Base-by-base conservation (phyloP, 129 eudicot species). In the Flaveria brownii region DNA sequence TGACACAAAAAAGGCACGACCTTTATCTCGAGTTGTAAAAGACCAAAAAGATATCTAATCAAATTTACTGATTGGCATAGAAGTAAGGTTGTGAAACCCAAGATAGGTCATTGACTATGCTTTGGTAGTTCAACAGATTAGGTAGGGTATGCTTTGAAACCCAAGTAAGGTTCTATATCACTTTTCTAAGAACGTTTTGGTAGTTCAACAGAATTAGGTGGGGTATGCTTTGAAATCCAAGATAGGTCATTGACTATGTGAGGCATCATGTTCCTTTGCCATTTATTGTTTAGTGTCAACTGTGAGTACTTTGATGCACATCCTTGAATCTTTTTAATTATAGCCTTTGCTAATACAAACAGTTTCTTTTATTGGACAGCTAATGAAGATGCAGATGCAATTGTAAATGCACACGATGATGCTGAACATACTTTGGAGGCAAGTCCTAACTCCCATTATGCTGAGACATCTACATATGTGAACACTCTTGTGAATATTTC, bases 401-500 rank as follows among this genome's bases (percentile, higher is more conserved):
- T 39, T 67, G 74, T 75, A 62, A 75, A 73, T 82, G 70, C 77
- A 30, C 43, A 25, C 11, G 49, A 16, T 69, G 84, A 82, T 57
- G 86, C 52, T 54, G 72, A 60, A 59, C 47, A 71, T 70, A 61
- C 80, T 75, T 45, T 45, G 16, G 79, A 85, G 87, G 96, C 82
- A 78, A 83, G 93, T 47, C 75, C 70, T 11, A 3, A 5, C 45
- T 52, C 36, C 23, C 75, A 50, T 61, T 56, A 0, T 50, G 61
- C 68, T 51, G 22, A 22, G 72, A 56, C 70, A 68, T 62, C 33
- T 49, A 61, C 63, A 14, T 9, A 11, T 45, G 65, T 28, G 0
- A 42, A 59, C 70, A 69, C 4, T 68, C 12, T 25, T 69, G 33
- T 43, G 55, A 45, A 54, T 70, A 15, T 42, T 13, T 68, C 28